A percentile compares a stretch with the other conserved stretches of the same genome.
Evolutionary conservation across 768 basidiomycete genomes (phyloP).

Genomic region (Roridomyces roridus): DNA sequence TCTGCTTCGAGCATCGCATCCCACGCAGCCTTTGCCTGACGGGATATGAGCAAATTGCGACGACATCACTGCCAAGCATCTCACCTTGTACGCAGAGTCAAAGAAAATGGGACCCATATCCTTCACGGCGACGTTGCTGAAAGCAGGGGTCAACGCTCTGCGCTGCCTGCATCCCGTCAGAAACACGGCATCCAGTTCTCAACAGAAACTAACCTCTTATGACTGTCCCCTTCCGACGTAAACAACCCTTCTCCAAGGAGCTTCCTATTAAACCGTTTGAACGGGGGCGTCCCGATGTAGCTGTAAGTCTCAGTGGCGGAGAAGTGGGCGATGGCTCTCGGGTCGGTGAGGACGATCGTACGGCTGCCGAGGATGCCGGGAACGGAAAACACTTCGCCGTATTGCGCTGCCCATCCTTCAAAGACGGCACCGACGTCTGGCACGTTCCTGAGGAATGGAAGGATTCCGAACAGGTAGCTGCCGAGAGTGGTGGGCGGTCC

Average conservation of each 20-base stretch:
- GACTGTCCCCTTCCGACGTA: constrained; percentile 40
- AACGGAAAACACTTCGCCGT: constrained; percentile 52
- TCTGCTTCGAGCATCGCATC: constrained; percentile 1
- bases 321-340: constrained; percentile 55
- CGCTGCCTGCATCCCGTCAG: constrained; percentile 1
- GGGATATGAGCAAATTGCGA: not conserved
- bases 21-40: constrained; percentile 11
- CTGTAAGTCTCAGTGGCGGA: constrained; percentile 55
- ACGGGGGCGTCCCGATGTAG: constrained; percentile 42
- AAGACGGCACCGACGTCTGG: constrained; percentile 39
- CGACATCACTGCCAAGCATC: not conserved
- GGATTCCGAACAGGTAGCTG: constrained; percentile 50
- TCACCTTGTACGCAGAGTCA: constrained; percentile 7
- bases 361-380: constrained; percentile 42
- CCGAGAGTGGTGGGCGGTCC: constrained; percentile 44
- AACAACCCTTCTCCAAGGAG: constrained; percentile 37
- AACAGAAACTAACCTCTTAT: constrained; percentile 29
- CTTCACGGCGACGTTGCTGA: constrained; percentile 1
- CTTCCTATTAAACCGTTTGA: constrained; percentile 25
- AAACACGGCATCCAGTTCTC: not conserved
- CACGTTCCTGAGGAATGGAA: constrained; percentile 32
- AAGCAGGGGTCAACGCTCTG: constrained; percentile 3
- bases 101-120: constrained; percentile 9
- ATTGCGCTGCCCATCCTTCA: constrained; percentile 53
- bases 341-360: constrained; percentile 48